Evolutionary conservation across 352 stramenopile species (phyloP).

Genomic region (Phytopythium boreale): DNA sequence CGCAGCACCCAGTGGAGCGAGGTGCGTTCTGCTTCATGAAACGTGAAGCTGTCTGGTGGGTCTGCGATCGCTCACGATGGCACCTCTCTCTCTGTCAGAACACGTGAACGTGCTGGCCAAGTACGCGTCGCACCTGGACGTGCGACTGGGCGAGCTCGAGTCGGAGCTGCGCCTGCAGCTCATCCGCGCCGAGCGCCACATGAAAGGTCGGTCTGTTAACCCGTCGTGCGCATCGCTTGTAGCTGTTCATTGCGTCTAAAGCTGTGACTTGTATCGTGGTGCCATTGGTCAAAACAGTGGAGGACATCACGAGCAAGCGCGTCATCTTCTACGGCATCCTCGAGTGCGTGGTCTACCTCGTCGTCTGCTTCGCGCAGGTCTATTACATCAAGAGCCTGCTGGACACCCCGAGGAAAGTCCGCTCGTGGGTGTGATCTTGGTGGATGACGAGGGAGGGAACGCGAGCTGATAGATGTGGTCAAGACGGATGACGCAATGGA

Average conservation of each 20-base stretch:
- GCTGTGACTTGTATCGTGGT: background rate
- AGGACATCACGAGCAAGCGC: slow-evolving; percentile 76
- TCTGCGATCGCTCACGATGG: background rate
- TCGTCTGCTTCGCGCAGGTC: slow-evolving; percentile 67
- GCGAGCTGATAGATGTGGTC: background rate
- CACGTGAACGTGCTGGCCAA: slow-evolving; percentile 80
- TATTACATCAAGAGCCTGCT: slow-evolving; percentile 80
- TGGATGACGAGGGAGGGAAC: background rate
- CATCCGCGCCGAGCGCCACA: slow-evolving; percentile 71
- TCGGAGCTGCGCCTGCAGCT: slow-evolving; percentile 75
- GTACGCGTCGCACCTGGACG: slow-evolving; percentile 77
- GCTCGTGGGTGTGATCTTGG: slow-evolving; percentile 42
- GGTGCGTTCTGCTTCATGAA: slow-evolving; percentile 20
- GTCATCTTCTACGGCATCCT: slow-evolving; percentile 70
- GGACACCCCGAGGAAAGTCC: slow-evolving; percentile 44
- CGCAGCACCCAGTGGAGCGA: slow-evolving; percentile 77
- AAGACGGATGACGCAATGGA: background rate
- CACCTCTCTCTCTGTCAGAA: slow-evolving; percentile 25
- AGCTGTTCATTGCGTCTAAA: background rate
- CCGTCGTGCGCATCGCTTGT: no score
- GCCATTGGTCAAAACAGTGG: slow-evolving; percentile 27
- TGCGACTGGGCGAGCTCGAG: slow-evolving; percentile 75
- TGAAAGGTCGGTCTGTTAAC: slow-evolving; percentile 44
- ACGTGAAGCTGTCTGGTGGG: background rate
- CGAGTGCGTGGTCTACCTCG: slow-evolving; percentile 70